Evolutionary conservation across 2,329 filamentous ascomycete species (phyloP).

Genomic region (Chalaropsis thielavioides): DNA sequence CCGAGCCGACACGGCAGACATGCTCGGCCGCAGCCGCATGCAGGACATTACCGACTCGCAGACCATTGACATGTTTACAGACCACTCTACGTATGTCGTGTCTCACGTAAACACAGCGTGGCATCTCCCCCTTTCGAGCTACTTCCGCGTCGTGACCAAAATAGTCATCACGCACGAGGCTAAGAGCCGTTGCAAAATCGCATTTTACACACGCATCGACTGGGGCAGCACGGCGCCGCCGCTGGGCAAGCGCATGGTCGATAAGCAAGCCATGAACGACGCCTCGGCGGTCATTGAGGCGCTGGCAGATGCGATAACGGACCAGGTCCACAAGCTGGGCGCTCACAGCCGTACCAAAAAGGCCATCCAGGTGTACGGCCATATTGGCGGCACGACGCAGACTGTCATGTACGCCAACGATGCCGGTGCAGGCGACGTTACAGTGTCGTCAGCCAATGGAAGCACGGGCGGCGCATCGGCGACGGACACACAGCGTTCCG

Average conservation of each 20-base stretch:
- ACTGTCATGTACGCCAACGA: slow-evolving; percentile 44
- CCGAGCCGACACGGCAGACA: slow-evolving; percentile 51
- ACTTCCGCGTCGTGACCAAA: slow-evolving; percentile 74
- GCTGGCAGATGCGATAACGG: slow-evolving; percentile 58
- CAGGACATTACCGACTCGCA: slow-evolving; percentile 66
- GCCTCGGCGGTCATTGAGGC: slow-evolving; percentile 58
- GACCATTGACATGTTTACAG: slow-evolving; percentile 67
- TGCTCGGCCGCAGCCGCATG: slow-evolving; percentile 47
- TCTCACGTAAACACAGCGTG: slow-evolving; percentile 51
- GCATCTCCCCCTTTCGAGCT: slow-evolving; percentile 69
- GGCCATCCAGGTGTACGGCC: slow-evolving; percentile 65
- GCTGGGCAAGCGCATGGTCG: slow-evolving; percentile 46
- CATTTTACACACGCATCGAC: slow-evolving; percentile 74
- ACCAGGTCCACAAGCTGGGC: slow-evolving; percentile 62
- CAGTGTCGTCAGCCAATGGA: not conserved
- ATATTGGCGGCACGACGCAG: slow-evolving; percentile 54
- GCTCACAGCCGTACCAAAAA: slow-evolving; percentile 60
- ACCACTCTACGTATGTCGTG: slow-evolving; percentile 56
- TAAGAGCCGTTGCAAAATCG: slow-evolving; percentile 84
- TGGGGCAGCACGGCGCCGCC: slow-evolving; percentile 55
- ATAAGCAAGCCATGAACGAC: slow-evolving; percentile 61
- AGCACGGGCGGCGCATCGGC: not conserved
- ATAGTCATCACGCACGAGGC: slow-evolving; percentile 86
- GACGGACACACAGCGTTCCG: not conserved
- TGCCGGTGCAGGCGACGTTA: slow-evolving; percentile 22